These are phyloP conservation scores for Didymella pinodella DNA, from an alignment of 2,329 filamentous ascomycete genomes.

Conservation along the genomic window DNA sequence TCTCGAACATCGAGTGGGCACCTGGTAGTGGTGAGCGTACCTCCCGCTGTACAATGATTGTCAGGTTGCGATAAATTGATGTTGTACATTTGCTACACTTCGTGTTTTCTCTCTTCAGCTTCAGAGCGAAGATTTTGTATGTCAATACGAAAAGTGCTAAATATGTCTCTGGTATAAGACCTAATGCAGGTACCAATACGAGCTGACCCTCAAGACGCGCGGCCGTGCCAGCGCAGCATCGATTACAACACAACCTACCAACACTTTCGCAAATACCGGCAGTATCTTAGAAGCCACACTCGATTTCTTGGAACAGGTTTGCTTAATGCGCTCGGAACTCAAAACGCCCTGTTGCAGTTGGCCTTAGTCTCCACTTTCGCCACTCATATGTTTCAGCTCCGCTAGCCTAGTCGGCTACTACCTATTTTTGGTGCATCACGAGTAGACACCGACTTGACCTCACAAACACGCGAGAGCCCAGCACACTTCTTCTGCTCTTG, in stretches of 20 bases:
- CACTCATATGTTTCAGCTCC: constrained; percentile 1
- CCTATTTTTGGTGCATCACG: not conserved
- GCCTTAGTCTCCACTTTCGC: constrained; percentile 1
- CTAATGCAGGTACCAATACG: constrained; percentile 19
- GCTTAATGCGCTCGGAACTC: not conserved
- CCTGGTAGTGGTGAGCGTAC: not conserved
- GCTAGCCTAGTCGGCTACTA: not conserved
- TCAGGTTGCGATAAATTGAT: not conserved
- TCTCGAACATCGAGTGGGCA: not conserved
- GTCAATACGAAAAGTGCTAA: constrained; percentile 1
- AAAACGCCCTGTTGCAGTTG: not conserved
- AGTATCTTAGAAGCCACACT: not conserved
- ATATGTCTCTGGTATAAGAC: constrained; percentile 7
- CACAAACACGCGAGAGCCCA: constrained; percentile 4
- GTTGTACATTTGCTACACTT: not conserved
- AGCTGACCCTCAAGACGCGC: constrained; percentile 15
- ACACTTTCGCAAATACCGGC: not conserved
- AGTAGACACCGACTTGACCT: not conserved
- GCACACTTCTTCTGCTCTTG: constrained; percentile 5
- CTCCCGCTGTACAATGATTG: not conserved
- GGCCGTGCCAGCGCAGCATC: constrained; percentile 6
- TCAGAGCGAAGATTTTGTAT: not conserved
- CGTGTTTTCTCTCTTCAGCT: not conserved
- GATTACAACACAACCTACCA: not conserved
- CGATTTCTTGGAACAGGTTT: not conserved